Percentiles rank a stretch among this genome's conserved stretches.
These are phyloP conservation scores for Pyrus bretschneideri DNA, from an alignment of 306 rosid species.

Conservation along the genomic window DNA sequence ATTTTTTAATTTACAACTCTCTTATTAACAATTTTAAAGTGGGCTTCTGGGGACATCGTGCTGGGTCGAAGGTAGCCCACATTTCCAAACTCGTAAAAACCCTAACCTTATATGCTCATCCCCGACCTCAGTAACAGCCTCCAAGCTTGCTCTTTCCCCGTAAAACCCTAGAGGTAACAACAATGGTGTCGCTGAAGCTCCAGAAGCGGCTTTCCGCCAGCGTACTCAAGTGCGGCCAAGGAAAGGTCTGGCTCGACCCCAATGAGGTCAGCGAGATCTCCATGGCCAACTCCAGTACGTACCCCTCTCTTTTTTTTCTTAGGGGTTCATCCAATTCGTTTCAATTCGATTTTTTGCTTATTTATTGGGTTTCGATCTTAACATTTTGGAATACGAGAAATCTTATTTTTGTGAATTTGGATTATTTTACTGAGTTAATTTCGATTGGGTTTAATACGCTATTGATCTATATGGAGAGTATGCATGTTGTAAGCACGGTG, in stretches of 20 bases:
- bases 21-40: not conserved
- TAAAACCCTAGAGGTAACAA: constrained; percentile 8
- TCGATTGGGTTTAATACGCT: not conserved
- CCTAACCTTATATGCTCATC: not conserved
- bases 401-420: not conserved
- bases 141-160: not conserved
- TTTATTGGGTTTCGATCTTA: not conserved
- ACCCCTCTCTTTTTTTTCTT: not conserved
- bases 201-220: constrained; percentile 93
- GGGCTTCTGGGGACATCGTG: not conserved
- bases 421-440: not conserved
- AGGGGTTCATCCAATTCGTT: not conserved
- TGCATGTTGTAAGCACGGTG: not conserved
- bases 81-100: not conserved
- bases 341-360: not conserved
- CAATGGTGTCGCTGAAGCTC: constrained; percentile 90
- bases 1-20: too few species aligned
- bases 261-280: constrained; percentile 87
- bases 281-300: constrained; percentile 88
- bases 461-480: not conserved
- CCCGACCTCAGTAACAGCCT: not conserved
- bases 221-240: constrained; percentile 89
- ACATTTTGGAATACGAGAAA: not conserved
- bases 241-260: constrained; percentile 96
- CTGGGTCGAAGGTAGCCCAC: not conserved